Evolutionary conservation across 176 grass and related monocot species (phyloP), one percentile per base, ranked within the genome.

Genomic region (Aegilops sharonensis): DNA sequence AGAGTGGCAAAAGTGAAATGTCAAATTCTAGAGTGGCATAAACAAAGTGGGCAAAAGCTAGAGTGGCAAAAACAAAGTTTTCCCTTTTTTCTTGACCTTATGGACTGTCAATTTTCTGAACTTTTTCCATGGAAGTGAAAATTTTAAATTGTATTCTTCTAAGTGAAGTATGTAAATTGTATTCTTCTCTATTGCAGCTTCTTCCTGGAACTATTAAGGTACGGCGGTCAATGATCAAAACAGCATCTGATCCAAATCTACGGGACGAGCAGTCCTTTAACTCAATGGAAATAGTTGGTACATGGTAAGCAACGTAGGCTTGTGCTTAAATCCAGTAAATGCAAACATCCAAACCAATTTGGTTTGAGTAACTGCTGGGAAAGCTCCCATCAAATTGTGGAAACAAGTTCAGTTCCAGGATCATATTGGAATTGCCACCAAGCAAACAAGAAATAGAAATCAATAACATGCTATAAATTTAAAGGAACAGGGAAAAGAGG

Each of bases 161-260:
- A 69, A 37, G 67, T 69, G 50, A 54, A 54, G 50, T 54, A 1
- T 18, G 50, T 18, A 54, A 54, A 54, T 54, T 54, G 15, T 14
- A 23, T 12, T 89, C 24, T 85, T 66, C 56, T 66, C 8, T 90
- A 20, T 86, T 88, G 25, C 81, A 95, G 93, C 88, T 95, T 86
- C 85, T 80, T 66, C 1, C 14, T 11, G 4, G 67, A 27, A 92
- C 88, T 72, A 91, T 95, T 73, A 13, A 5, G 42, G 61, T 95
- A 21, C 25, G 90, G 3, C 83, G 8, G 60, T 92, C 93, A 60
- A 95, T 95, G 93, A 78, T 86, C 78, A 95, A 95, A 68, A 81
- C 86, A 80, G 0, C 54, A 18, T 4, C 54, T n/a, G 79, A 92
- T 68, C 63, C 80, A 80, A 86, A 36, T 31, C 64, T 88, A 72